These are phyloP conservation scores for Neofusicoccum ribis DNA, from an alignment of 2,329 filamentous ascomycete species.

Conservation along the genomic window DNA sequence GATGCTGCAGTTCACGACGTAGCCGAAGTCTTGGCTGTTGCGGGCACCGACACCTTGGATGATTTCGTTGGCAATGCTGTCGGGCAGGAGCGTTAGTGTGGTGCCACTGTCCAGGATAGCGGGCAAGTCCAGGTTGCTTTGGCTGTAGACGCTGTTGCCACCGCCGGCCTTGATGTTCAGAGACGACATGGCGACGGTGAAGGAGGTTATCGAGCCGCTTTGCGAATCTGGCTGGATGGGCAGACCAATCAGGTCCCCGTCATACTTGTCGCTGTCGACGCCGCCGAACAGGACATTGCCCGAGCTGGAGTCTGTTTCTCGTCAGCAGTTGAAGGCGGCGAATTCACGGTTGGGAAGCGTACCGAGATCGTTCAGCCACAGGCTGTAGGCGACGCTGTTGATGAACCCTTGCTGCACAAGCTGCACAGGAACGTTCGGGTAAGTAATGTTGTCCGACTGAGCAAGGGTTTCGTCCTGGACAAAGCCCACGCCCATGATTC, in stretches of 20 bases:
- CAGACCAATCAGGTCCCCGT: constrained; percentile 63
- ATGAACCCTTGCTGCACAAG: constrained; percentile 64
- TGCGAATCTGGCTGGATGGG: constrained; percentile 51
- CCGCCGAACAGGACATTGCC: constrained; percentile 76
- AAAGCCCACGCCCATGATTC: constrained; percentile 19
- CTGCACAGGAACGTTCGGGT: constrained; percentile 69
- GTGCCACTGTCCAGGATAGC: constrained; percentile 70
- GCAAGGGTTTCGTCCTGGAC: neutral
- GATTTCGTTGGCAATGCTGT: constrained; percentile 36
- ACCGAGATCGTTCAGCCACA: constrained; percentile 54
- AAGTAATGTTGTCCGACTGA: constrained; percentile 35
- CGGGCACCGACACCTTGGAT: constrained; percentile 15
- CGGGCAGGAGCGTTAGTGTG: constrained; percentile 66
- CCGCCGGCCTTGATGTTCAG: neutral
- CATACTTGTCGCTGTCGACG: constrained; percentile 66
- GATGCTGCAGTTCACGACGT: constrained; percentile 10
- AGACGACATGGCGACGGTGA: constrained; percentile 15
- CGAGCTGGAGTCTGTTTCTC: constrained; percentile 31
- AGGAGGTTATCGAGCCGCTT: neutral
- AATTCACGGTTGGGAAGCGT: constrained; percentile 54
- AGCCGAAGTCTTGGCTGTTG: neutral
- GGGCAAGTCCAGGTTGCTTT: neutral
- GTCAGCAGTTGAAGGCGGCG: neutral
- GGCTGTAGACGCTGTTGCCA: constrained; percentile 13
- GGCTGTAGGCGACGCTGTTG: constrained; percentile 66